Conservation (phyloP, 257 asterid species). For the Oldenlandia corymbosa region DNA sequence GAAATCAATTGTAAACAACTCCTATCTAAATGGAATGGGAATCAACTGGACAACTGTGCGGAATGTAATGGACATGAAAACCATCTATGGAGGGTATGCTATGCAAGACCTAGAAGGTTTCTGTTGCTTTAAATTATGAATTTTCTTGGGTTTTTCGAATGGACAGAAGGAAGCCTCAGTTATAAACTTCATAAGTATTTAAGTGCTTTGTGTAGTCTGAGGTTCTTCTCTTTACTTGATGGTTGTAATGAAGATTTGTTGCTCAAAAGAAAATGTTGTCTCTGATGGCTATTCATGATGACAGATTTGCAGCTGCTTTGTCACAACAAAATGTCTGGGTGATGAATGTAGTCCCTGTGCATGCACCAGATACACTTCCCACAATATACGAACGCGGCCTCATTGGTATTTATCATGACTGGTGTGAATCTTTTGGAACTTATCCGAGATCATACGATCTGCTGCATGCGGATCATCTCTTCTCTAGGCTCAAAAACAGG, state of each 20-base stretch:
- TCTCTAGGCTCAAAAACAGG: constrained; percentile 94
- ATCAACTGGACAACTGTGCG: constrained; percentile 80
- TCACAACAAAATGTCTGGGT: constrained; percentile 74
- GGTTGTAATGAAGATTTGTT: neutral
- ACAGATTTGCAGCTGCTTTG: constrained; percentile 95
- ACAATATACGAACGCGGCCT: constrained; percentile 86
- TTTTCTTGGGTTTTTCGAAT: neutral
- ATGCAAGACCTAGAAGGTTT: neutral
- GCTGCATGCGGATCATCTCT: constrained; percentile 94
- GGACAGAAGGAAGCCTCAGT: neutral
- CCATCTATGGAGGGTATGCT: constrained; percentile 88
- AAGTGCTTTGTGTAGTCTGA: neutral
- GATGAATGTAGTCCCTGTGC: constrained; percentile 81
- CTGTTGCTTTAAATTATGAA: neutral
- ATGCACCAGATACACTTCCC: constrained; percentile 91
- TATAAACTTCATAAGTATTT: neutral
- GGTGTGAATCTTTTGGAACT: constrained; percentile 92
- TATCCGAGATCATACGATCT: constrained; percentile 95
- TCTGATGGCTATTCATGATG: constrained; percentile 11
- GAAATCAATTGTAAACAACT: constrained; percentile 70
- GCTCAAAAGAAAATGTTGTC: neutral
- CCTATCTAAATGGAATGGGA: constrained; percentile 74
- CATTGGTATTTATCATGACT: constrained; percentile 80
- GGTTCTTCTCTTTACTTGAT: neutral
- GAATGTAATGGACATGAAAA: constrained; percentile 93